phyloP scores from a whole-genome alignment of 257 asterid genomes.

The Solanum pinnatisectum region DNA sequence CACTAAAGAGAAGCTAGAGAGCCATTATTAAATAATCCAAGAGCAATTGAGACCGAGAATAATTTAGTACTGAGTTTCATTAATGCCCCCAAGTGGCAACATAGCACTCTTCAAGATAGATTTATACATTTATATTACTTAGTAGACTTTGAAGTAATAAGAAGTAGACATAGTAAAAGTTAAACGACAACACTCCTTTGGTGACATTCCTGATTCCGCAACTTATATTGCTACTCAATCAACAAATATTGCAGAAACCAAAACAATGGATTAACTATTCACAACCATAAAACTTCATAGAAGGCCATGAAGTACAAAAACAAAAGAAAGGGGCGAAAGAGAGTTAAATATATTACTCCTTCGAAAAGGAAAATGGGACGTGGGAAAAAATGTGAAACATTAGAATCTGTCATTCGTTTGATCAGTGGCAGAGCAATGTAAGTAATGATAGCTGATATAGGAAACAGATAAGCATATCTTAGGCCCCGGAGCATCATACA shows the following conservation, averaged over 20 bases:
- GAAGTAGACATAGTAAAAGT: neutral
- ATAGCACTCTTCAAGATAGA: too few relatives aligned
- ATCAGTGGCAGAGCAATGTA: neutral
- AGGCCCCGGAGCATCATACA: neutral
- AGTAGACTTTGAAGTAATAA: neutral
- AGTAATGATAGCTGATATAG: neutral
- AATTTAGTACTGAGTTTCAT: too few relatives aligned
- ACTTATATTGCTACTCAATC: neutral
- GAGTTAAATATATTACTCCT: neutral
- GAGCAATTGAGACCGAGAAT: too few relatives aligned
- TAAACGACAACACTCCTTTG: neutral
- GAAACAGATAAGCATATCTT: neutral
- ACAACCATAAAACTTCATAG: neutral
- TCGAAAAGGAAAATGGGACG: neutral
- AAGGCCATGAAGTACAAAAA: neutral
- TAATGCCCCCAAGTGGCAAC: too few relatives aligned
- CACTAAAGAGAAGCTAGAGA: too few relatives aligned
- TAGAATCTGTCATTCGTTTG: neutral
- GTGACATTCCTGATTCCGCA: neutral
- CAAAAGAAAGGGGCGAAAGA: neutral
- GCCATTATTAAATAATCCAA: too few relatives aligned
- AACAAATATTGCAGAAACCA: neutral
- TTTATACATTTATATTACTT: too few relatives aligned
- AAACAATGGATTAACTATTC: neutral
- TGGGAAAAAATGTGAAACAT: neutral